Evolutionary conservation across 345 rosid genomes (phyloP).

Genomic region (Eutrema japonicum): DNA sequence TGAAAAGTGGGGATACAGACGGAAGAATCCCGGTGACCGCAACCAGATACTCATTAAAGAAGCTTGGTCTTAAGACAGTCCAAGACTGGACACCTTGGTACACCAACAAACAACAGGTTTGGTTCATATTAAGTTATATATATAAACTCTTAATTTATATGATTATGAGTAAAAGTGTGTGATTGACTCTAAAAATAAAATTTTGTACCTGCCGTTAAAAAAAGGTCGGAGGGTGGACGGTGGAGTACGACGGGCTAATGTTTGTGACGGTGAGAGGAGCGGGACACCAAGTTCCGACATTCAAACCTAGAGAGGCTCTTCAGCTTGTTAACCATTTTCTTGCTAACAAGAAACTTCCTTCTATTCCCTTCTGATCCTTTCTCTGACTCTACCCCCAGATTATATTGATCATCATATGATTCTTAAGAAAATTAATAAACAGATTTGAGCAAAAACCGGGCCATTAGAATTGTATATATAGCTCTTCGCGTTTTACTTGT

Average conservation of each 20-base stretch:
- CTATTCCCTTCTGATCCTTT: constrained; percentile 48
- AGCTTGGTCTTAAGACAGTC: constrained; percentile 63
- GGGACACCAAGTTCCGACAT: constrained; percentile 77
- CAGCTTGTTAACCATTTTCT: constrained; percentile 62
- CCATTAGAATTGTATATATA: constrained; percentile 22
- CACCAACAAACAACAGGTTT: constrained; percentile 54
- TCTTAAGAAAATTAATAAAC: constrained; percentile 33
- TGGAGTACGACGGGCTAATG: constrained; percentile 62
- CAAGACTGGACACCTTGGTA: constrained; percentile 89
- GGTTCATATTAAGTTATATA: not conserved
- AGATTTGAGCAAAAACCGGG: not conserved
- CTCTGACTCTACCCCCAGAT: not conserved
- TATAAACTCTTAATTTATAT: not conserved
- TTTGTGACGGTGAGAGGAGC: constrained; percentile 78
- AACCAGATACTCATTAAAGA: constrained; percentile 67
- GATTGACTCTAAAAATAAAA: not conserved
- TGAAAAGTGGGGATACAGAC: constrained; percentile 78
- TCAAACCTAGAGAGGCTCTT: constrained; percentile 63
- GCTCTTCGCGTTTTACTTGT: not conserved
- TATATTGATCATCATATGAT: constrained; percentile 24
- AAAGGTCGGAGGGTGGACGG: constrained; percentile 82
- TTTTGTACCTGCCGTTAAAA: not conserved
- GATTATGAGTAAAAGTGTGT: not conserved
- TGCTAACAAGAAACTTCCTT: constrained; percentile 60
- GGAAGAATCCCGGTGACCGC: constrained; percentile 85